Base-by-base conservation (phyloP, 352 stramenopile species). In the Plasmopara muralis region DNA sequence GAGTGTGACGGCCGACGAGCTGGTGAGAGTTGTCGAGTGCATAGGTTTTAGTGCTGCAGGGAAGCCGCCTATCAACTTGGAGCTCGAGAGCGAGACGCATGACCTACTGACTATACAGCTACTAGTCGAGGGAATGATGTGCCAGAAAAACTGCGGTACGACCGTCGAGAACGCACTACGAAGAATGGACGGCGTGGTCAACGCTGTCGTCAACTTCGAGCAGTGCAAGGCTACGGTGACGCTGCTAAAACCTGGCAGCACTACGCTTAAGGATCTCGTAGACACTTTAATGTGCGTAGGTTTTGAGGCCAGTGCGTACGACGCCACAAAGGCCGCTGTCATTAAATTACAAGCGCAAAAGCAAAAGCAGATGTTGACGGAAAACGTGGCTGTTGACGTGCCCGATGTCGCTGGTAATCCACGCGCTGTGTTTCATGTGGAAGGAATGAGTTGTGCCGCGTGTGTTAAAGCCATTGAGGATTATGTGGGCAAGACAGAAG, bases 61-160 rank as follows among this genome's bases (percentile, higher is more conserved):
- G 33, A 79, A 73, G 31, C 30, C 40, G 39, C 31, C 43, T 18
- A 2, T 15, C n/a, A 37, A 39, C 9, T 40, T 29, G 18, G 2
- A 28, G 15, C 15, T 28, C 4, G 14, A 49, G 6, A 39, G 43
- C 28, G 13, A 30, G 6, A 30, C 14, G 18, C 40, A 45, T 13
- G 40, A 45, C 16, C 40, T 28, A 28, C 29, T 39, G 47, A 54
- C 52, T 8, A 60, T 78, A 13, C 64, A 66, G 37, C 56, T 96
- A 50, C 57, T 88, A 29, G 83, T 98, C 2, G 90, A 98, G 58
- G 90, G 90, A 43, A 96, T 97, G 80, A 96, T 95, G 70, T 96
- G 89, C 48, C 87, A 97, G 68, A 98, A 98, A 49, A 98, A 98
- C 65, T 96, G 92, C 60, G 96, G 95, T 50, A 87, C 65, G 33